These are phyloP conservation scores for Trichosporon sp. DNA, from an alignment of 1,284 basidiomycete genomes.

Conservation along the genomic window DNA sequence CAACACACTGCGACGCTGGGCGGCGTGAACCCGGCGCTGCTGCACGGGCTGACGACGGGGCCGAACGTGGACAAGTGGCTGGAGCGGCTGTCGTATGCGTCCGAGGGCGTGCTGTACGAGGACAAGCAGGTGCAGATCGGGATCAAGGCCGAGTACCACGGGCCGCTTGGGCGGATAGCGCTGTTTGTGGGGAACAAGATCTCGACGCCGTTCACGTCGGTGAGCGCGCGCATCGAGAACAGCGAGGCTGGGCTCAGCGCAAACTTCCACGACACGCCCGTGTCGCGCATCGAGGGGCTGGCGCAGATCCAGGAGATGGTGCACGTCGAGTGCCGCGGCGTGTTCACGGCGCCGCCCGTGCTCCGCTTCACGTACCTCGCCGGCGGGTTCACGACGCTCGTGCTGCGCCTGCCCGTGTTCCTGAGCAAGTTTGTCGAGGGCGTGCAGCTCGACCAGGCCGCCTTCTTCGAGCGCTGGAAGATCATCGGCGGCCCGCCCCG, in stretches of 20 bases:
- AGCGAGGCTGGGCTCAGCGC: conserved; percentile 68
- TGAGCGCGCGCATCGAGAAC: conserved; percentile 76
- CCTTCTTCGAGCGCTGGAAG: conserved; percentile 98
- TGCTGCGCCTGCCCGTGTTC: conserved; percentile 78
- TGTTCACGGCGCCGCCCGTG: conserved; percentile 74
- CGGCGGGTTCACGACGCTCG: conserved; percentile 80
- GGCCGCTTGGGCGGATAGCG: conserved; percentile 82
- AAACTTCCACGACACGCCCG: conserved; percentile 79
- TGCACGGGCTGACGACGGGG: conserved; percentile 56
- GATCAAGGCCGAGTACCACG: conserved; percentile 92
- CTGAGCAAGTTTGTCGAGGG: conserved; percentile 91
- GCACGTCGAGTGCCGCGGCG: conserved; percentile 87
- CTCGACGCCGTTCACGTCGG: conserved; percentile 75
- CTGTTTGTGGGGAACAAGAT: conserved; percentile 97
- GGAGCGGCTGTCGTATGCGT: conserved; percentile 70
- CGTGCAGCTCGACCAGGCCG: conserved; percentile 70
- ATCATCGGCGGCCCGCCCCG: conserved; percentile 83
- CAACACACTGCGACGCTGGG: conserved; percentile 38
- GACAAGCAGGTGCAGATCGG: conserved; percentile 94
- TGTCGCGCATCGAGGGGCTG: conserved; percentile 69
- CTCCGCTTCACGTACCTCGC: conserved; percentile 86
- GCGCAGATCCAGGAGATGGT: conserved; percentile 90
- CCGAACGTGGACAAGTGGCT: conserved; percentile 82
- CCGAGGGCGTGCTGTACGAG: conserved; percentile 91
- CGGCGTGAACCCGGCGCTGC: conserved; percentile 50